phyloP scores from a whole-genome alignment of 768 basidiomycete species.

The Auricularia cornea region DNA sequence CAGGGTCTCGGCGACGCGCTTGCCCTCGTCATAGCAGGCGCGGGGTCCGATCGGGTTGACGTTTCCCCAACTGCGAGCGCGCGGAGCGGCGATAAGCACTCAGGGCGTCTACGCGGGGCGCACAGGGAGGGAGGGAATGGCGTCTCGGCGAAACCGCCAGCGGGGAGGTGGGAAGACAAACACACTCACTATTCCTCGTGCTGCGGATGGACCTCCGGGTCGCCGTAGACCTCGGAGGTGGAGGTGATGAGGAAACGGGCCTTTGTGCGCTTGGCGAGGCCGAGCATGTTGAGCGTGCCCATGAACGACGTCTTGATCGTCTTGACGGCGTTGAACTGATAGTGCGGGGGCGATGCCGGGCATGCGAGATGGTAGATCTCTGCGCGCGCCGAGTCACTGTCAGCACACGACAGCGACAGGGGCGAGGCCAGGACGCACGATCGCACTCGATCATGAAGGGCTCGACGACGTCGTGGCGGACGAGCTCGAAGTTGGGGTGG shows the following conservation, averaged over 20 bases:
- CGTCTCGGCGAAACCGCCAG: background rate
- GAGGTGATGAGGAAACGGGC: constrained; percentile 94
- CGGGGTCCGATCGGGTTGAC: constrained; percentile 98
- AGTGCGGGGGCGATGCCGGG: constrained; percentile 94
- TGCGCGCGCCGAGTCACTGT: constrained; percentile 20
- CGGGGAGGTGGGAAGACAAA: no score
- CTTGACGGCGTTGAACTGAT: constrained; percentile 97
- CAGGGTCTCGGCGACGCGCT: constrained; percentile 96
- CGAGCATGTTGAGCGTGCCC: constrained; percentile 98
- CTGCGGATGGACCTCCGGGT: constrained; percentile 97
- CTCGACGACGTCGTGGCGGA: constrained; percentile 94
- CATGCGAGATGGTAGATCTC: constrained; percentile 99
- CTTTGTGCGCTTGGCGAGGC: constrained; percentile 93
- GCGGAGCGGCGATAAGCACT: background rate
- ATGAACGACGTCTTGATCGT: constrained; percentile 98
- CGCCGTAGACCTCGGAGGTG: constrained; percentile 99
- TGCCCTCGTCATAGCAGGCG: constrained; percentile 99
- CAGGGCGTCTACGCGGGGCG: background rate
- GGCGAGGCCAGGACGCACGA: constrained; percentile 51
- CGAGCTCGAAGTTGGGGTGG: constrained; percentile 97
- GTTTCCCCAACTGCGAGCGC: constrained; percentile 91
- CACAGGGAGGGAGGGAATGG: constrained; percentile 11
- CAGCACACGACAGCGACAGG: background rate
- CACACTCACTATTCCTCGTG: constrained; percentile 83
- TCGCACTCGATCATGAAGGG: constrained; percentile 99